phyloP scores from a whole-genome alignment of 2,329 filamentous ascomycete species.

The Tolypocladium cylindrosporum region DNA sequence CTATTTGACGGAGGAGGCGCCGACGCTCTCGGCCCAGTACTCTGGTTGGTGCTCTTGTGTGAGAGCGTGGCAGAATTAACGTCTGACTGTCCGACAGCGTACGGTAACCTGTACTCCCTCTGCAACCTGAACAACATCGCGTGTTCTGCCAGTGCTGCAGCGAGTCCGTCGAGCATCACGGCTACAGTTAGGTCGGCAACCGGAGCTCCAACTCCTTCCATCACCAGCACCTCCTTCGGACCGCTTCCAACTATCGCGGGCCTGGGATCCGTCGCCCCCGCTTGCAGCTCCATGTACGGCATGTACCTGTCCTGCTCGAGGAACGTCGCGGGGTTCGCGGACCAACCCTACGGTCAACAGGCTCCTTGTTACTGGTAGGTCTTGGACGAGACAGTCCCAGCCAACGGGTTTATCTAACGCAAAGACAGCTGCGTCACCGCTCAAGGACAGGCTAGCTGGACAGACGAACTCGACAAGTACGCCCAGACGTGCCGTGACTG shows the following conservation, averaged over 20 bases:
- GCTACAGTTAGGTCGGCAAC: neutral
- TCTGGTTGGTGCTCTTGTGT: conserved; percentile 11
- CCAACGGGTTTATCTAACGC: neutral
- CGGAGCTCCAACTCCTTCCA: conserved; percentile 7
- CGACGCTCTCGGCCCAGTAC: conserved; percentile 11
- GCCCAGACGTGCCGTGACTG: conserved; percentile 19
- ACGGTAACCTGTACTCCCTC: conserved; percentile 13
- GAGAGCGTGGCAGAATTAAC: neutral
- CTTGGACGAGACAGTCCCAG: too few relatives aligned
- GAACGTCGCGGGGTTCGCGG: conserved; percentile 13
- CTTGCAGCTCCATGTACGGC: conserved; percentile 16
- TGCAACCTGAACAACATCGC: conserved; percentile 4
- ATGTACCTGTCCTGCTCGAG: conserved; percentile 16
- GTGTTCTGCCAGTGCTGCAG: neutral
- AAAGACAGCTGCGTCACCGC: conserved; percentile 12
- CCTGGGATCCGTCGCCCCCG: conserved; percentile 8
- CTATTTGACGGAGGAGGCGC: conserved; percentile 15
- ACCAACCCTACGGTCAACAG: conserved; percentile 14
- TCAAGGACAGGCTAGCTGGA: conserved; percentile 13
- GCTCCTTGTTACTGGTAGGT: conserved; percentile 23
- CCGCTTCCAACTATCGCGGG: neutral
- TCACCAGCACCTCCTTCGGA: conserved; percentile 1
- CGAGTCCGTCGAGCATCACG: neutral
- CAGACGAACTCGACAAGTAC: conserved; percentile 18
- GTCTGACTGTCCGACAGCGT: conserved; percentile 9